Base-by-base conservation (phyloP, 2,329 filamentous ascomycete species). In the Hypomyces rosellus region DNA sequence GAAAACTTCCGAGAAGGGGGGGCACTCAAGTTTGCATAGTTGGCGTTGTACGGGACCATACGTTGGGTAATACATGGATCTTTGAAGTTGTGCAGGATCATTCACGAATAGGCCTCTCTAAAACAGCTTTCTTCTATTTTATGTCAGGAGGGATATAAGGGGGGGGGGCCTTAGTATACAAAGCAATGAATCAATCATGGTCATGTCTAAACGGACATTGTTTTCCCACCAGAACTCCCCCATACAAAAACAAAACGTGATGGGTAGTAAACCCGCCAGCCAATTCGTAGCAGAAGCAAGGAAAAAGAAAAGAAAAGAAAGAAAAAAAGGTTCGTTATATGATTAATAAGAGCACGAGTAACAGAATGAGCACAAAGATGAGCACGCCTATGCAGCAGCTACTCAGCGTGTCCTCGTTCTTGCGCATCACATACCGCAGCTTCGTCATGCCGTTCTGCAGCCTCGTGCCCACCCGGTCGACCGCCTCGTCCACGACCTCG, bases 381-480 rank as follows among this genome's bases (percentile, higher is more conserved):
- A 97, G 77, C 16, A 95, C 73, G 4, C 77, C 88, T 60, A 99
- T 96, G 68, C 91, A 97, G 72, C 89, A 96, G 67, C 89, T 89
- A 59, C 89, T 96, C 73, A 73, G 76, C 61, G 76, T 74, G 80
- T 96, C 93, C 77, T 99, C 93, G 68, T 96, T 97, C 70, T 85
- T 81, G 67, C 84, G 81, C 62, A 96, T 88, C 52, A 99, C 85
- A 68, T 87, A 81, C 57, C 84, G 82, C 61, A 99, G 82, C 72
- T 88, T 92, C 70, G 88, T 86, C 74, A 97, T 82, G 16, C 93
- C 93, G 50, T 78, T 89, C 71, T 89, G 83, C 61, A 99, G 70
- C 64, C 93, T 85, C 1, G 89, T 88, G 13, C 89, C 88, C 1
- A 99, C 90, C 34, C 92, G 79, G 66, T 97, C 91, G 4, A 89